A percentile compares a stretch with the other conserved stretches of the same genome.
These are phyloP conservation scores for Mimosa bimucronata DNA, from an alignment of 306 rosid genomes.

Conservation along the genomic window DNA sequence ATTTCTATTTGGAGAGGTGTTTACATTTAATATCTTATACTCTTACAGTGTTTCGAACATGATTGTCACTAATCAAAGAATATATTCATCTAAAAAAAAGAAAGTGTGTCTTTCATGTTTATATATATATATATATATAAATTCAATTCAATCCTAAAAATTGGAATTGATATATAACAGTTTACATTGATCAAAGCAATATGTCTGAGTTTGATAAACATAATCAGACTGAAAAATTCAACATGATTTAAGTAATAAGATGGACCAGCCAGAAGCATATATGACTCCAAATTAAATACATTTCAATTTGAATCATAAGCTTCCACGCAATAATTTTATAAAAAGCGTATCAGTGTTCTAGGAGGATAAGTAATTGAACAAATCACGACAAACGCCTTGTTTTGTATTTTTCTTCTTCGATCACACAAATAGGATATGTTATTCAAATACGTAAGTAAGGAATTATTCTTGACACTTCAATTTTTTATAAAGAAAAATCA, in stretches of 20 bases:
- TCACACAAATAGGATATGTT: constrained; percentile 15
- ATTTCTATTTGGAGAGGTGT: too few relatives aligned
- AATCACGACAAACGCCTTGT: neutral
- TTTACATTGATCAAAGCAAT: neutral
- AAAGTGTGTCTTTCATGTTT: too few relatives aligned
- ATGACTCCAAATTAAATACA: constrained; percentile 12
- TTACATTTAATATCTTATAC: too few relatives aligned
- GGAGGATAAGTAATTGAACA: constrained; percentile 28
- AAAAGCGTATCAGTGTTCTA: constrained; percentile 4
- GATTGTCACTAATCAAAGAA: too few relatives aligned
- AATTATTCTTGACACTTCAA: constrained; percentile 18
- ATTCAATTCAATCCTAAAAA: neutral
- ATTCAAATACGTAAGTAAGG: constrained; percentile 15
- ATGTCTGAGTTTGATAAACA: neutral
- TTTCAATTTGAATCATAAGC: constrained; percentile 21
- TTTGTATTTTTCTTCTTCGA: neutral
- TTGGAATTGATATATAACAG: neutral
- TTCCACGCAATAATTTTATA: constrained; percentile 24
- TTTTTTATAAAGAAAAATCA: neutral
- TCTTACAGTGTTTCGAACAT: too few relatives aligned
- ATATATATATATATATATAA: too few relatives aligned
- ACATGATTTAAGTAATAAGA: constrained; percentile 14
- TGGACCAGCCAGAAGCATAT: constrained; percentile 15
- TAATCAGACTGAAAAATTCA: neutral
- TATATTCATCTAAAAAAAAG: too few relatives aligned